Evolutionary conservation across 768 basidiomycete species (phyloP).

Genomic region (Thelephora ganbajun): DNA sequence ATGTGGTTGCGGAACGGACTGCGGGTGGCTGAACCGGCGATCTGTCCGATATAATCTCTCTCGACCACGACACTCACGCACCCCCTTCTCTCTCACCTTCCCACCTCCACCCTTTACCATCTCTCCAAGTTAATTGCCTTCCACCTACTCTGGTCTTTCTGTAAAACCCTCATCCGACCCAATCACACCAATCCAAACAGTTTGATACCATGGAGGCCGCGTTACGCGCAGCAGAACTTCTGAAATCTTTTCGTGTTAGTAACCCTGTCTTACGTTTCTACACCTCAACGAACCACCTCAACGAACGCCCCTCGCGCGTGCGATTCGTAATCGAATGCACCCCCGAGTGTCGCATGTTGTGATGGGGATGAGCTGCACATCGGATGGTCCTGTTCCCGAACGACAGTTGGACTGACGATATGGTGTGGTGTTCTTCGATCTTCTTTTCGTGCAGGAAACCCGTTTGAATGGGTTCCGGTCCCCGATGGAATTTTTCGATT

Average conservation of each 20-base stretch:
- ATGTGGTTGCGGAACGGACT: neutral
- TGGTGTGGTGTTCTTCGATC: too few relatives aligned
- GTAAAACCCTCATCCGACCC: slow-evolving; percentile 2
- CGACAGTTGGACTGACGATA: too few relatives aligned
- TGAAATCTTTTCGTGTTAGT: slow-evolving; percentile 61
- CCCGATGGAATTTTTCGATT: slow-evolving; percentile 71
- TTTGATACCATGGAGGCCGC: slow-evolving; percentile 42
- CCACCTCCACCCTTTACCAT: neutral
- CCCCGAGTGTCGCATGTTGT: too few relatives aligned
- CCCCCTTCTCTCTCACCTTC: slow-evolving; percentile 3
- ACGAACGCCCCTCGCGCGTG: too few relatives aligned
- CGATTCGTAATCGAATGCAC: too few relatives aligned
- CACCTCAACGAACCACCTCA: neutral
- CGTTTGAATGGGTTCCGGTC: slow-evolving; percentile 63
- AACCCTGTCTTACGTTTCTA: neutral
- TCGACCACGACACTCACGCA: slow-evolving; percentile 2
- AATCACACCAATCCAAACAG: neutral
- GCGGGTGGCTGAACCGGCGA: neutral
- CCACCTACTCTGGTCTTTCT: neutral
- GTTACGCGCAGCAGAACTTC: slow-evolving; percentile 48
- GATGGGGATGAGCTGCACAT: too few relatives aligned
- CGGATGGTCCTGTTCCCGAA: too few relatives aligned
- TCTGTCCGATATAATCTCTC: slow-evolving; percentile 3
- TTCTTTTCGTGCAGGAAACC: slow-evolving; percentile 41
- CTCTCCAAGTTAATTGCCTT: neutral